These are phyloP conservation scores for Rhypophila decipiens DNA, from an alignment of 495 filamentous ascomycete genomes.

Conservation along the genomic window DNA sequence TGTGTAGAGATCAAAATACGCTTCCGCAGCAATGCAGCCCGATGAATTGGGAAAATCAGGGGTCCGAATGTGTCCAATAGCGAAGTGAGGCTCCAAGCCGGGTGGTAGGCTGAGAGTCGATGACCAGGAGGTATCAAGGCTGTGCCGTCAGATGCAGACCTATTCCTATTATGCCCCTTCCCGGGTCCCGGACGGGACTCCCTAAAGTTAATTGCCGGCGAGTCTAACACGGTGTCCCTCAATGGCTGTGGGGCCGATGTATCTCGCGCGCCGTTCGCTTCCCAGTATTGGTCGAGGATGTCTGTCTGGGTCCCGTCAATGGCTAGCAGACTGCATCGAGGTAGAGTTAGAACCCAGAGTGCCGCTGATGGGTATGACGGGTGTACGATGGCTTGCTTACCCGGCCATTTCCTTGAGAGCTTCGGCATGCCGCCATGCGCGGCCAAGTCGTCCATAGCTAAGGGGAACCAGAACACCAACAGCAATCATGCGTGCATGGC, in stretches of 20 bases:
- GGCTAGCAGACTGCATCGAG: conserved; percentile 40
- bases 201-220: conserved; percentile 36
- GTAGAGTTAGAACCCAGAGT: conserved; percentile 18
- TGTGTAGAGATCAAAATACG: conserved; percentile 78
- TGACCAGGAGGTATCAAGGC: conserved; percentile 62
- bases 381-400: conserved; percentile 34
- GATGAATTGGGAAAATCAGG: conserved; percentile 80
- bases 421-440: conserved; percentile 82
- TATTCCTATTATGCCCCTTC: conserved; percentile 44
- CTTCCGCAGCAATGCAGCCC: conserved; percentile 82
- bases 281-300: conserved; percentile 74
- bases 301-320: conserved; percentile 49
- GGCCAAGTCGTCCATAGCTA: conserved; percentile 78
- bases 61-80: conserved; percentile 83
- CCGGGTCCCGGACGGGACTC: conserved; percentile 17
- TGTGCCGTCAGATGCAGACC: conserved; percentile 55
- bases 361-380: conserved; percentile 12
- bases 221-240: conserved; percentile 50
- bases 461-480: conserved; percentile 84
- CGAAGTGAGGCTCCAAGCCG: conserved; percentile 70
- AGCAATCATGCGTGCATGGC: conserved; percentile 88
- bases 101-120: conserved; percentile 70
- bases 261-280: conserved; percentile 52
- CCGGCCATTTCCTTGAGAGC: conserved; percentile 66
- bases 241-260: conserved; percentile 38